Evolutionary conservation across 305 asterid species (phyloP).

Genomic region (Galium porrigens): DNA sequence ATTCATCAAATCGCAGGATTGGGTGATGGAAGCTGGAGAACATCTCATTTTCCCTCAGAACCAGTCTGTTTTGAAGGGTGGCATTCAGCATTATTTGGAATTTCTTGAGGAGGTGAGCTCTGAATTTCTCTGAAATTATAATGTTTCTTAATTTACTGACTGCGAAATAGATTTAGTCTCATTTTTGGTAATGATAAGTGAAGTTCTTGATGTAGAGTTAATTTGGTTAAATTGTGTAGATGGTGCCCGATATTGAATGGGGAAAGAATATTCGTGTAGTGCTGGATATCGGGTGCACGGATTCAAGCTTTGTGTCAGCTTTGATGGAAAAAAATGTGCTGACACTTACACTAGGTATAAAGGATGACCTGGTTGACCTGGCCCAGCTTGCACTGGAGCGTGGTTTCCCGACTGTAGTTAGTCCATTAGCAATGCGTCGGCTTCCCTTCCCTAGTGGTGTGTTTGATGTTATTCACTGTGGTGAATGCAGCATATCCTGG

Average conservation of each 20-base stretch:
- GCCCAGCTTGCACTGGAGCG: constrained; percentile 82
- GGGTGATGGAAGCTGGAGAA: constrained; percentile 69
- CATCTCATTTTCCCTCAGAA: constrained; percentile 56
- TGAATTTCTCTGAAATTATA: constrained; percentile 7
- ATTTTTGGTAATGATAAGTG: constrained; percentile 10
- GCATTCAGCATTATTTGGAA: constrained; percentile 68
- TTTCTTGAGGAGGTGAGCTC: constrained; percentile 69
- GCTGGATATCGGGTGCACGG: constrained; percentile 75
- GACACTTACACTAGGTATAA: constrained; percentile 67
- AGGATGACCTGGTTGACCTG: constrained; percentile 67
- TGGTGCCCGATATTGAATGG: constrained; percentile 98
- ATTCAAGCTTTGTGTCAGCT: constrained; percentile 64
- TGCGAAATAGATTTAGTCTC: not conserved
- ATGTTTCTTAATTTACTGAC: not conserved
- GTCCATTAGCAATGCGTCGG: constrained; percentile 57
- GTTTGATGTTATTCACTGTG: constrained; percentile 74
- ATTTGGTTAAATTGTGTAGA: constrained; percentile 38
- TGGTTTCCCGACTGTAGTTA: constrained; percentile 72
- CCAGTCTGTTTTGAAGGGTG: constrained; percentile 45
- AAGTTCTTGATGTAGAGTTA: constrained; percentile 17
- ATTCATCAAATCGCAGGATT: constrained; percentile 45
- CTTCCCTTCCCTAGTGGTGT: constrained; percentile 89
- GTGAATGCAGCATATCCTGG: constrained; percentile 70
- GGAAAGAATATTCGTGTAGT: constrained; percentile 72
- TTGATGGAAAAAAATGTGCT: constrained; percentile 61